Evolutionary conservation across 2,329 filamentous ascomycete genomes (phyloP), one percentile per base, ranked within the genome.

Genomic region (Trichoderma guizhouense): DNA sequence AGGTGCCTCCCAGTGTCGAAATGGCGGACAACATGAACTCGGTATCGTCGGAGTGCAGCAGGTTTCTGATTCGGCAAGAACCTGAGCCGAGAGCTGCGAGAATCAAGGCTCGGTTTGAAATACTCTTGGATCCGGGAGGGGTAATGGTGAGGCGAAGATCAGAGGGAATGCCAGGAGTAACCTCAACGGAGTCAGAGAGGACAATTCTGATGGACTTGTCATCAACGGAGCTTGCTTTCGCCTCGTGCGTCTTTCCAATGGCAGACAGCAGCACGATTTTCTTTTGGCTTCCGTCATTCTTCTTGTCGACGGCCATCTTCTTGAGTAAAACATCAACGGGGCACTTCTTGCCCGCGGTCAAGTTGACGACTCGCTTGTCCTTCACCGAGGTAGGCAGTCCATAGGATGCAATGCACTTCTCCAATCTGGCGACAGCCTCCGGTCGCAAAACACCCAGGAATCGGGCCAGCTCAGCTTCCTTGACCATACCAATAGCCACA

Each of bases 251-350:
- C 77, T 91, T 90, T 71, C 96, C 96, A 79, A 99, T 97, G 14
- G 92, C 92, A 1, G 94, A 95, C 12, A 99, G 86, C 8, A 99
- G 88, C 7, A 98, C 95, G 74, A 99, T 92, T 83, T 97, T 98
- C 86, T 99, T 99, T 82, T 95, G 94, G 72, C 89, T 89, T 2
- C 96, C 96, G 58, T 97, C 93, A 75, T 99, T 99, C 86, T 99
- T 99, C 88, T 99, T 99, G 83, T 99, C 96, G 9, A 99, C 92
- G 0, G 92, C 94, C 96, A 99, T 99, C 80, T 97, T 97, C 75
- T 92, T 88, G 71, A 99, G 87, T 66, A 99, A 83, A 43, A 92
- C 88, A 76, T 98, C 93, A 3, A 98, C 93, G 0, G 93, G 91
- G 79, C 96, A 99, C 75, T 89, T 87, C 82, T 97, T 98, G 68